These are phyloP conservation scores for Fusarium sp. DNA, from an alignment of 2,329 filamentous ascomycete genomes.

Conservation along the genomic window DNA sequence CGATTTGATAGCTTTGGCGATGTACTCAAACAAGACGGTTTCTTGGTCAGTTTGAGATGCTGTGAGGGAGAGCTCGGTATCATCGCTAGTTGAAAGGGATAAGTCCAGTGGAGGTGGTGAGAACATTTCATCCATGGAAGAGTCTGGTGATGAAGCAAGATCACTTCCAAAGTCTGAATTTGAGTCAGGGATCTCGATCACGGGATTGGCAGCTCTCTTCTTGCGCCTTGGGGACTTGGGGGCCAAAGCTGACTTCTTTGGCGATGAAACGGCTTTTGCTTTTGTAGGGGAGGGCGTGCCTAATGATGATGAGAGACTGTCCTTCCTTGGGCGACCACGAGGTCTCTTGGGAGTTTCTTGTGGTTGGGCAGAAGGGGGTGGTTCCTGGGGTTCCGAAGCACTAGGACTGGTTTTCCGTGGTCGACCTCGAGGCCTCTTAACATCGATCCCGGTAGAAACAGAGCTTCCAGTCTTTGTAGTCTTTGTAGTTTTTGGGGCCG, in stretches of 20 bases:
- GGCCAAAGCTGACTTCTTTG: slow-evolving; percentile 13
- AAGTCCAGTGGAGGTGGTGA: slow-evolving; percentile 57
- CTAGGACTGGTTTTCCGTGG: slow-evolving; percentile 46
- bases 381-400: slow-evolving; percentile 43
- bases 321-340: slow-evolving; percentile 57
- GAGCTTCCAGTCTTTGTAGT: slow-evolving; percentile 21
- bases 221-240: slow-evolving; percentile 29
- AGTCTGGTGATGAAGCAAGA: slow-evolving; percentile 47
- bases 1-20: slow-evolving; percentile 65
- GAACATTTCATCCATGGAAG: slow-evolving; percentile 52
- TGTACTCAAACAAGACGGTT: slow-evolving; percentile 59
- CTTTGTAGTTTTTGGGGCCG: slow-evolving; percentile 16
- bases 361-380: slow-evolving; percentile 49
- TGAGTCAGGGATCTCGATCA: slow-evolving; percentile 64
- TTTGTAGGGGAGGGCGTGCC: slow-evolving; percentile 9
- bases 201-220: slow-evolving; percentile 20
- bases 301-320: slow-evolving; percentile 16
- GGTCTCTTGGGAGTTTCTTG: slow-evolving; percentile 48
- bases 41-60: slow-evolving; percentile 55
- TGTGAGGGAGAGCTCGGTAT: slow-evolving; percentile 56
- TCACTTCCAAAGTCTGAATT: slow-evolving; percentile 52
- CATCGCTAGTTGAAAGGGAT: slow-evolving; percentile 56
- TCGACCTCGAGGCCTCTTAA: slow-evolving; percentile 47
- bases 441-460: slow-evolving; percentile 5
- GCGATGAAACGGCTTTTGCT: slow-evolving; percentile 2